Base-by-base conservation (phyloP, 164 flowering plant genomes). In the Liquidambar formosana region DNA sequence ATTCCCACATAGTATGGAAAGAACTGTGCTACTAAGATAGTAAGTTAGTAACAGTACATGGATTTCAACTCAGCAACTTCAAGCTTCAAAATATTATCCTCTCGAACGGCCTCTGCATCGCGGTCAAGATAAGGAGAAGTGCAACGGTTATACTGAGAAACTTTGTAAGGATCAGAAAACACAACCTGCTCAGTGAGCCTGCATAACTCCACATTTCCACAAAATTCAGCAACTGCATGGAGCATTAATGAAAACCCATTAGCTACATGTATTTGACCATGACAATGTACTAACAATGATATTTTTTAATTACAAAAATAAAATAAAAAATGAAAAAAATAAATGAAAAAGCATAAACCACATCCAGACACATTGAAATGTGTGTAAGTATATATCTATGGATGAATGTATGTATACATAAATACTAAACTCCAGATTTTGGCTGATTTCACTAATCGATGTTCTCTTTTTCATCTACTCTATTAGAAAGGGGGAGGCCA, bases 101-200 rank as follows among this genome's bases (percentile, higher is more conserved):
- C 83, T 43, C 90, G 85, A 33, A 93, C 84, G 60, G 91, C 92
- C 82, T 82, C 80, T 27, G 96, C 96, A 76, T 93, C 96, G 15
- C 10, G 71, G 75, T 95, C 97, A 73, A 95, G 97, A 70, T 86
- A 86, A 69, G 99, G 99, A 66, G 96, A 80, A 66, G 92, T 95
- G 85, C 96, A 91, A 16, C 73, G 89, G 64, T 93, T 93, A 69
- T 78, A 81, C 45, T 91, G 71, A 63, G 99, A 87, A 11, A 82
- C 85, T 75, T 81, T 89, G 75, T 95, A 95, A 4, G 99, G 99
- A 67, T 95, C 99, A 43, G 99, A 93, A 66, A 95, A 93, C 68
- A 95, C 91, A 80, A 93, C 97, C 71, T 91, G 97, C 80, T 84
- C 99, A 57, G 99, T 95, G 21, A 81, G 96, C 80, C 99, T 82